These are phyloP conservation scores for Teunomyces barrocoloradensis DNA, from an alignment of 805 yeast genomes.

Conservation along the genomic window DNA sequence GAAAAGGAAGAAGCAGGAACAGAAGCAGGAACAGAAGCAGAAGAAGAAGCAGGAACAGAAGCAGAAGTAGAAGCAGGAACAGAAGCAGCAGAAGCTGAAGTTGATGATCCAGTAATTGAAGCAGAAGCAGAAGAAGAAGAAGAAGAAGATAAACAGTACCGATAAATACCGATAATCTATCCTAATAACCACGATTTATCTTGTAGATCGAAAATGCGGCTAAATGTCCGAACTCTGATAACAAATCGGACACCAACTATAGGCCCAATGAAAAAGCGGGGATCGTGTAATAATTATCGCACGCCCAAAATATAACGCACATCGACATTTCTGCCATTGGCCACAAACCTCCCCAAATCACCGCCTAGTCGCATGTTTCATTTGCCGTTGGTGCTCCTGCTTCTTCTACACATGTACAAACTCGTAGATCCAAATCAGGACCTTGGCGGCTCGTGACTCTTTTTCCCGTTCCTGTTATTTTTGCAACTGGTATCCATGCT, in stretches of 20 bases:
- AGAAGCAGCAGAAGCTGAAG: not conserved
- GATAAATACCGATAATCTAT: not conserved
- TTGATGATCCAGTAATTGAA: too few species aligned
- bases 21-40: not conserved
- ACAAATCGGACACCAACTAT: not conserved
- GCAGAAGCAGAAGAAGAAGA: too few species aligned
- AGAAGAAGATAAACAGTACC: too few species aligned
- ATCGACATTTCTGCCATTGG: not conserved
- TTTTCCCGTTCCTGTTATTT: not conserved
- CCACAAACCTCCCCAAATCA: not conserved
- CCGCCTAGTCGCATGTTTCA: not conserved
- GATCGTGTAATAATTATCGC: not conserved
- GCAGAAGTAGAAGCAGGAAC: not conserved
- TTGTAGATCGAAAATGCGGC: not conserved
- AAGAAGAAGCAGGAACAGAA: constrained; percentile 1
- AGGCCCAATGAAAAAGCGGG: constrained; percentile 1
- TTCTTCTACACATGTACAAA: too few species aligned
- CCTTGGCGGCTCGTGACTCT: not conserved
- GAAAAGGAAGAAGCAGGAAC: not conserved
- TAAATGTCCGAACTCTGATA: not conserved
- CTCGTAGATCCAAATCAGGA: too few species aligned
- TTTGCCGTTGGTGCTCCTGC: too few species aligned
- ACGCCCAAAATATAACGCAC: too few species aligned
- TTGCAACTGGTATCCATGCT: not conserved
- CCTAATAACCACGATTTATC: not conserved